A percentile compares a stretch with the other conserved stretches of the same genome.
Evolutionary conservation across 108 stramenopile genomes (phyloP).

Genomic region (Conticribra weissflogii): DNA sequence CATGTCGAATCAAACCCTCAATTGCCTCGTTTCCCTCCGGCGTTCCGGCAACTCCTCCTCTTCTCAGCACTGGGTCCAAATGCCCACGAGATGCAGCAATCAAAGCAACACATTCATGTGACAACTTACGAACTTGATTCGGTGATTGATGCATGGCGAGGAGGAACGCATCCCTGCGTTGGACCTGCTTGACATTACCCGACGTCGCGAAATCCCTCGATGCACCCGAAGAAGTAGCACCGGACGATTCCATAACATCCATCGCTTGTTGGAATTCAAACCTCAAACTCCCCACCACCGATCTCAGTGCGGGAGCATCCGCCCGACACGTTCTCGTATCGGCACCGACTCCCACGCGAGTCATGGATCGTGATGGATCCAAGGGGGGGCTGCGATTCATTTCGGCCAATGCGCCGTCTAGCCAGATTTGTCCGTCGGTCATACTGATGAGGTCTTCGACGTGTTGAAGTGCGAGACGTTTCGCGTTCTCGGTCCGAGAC

Average conservation of each 20-base stretch:
- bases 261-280: slow-evolving; percentile 82
- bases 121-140: slow-evolving; percentile 55
- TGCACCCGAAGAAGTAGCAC: slow-evolving; percentile 4
- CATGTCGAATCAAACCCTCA: slow-evolving; percentile 56
- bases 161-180: slow-evolving; percentile 63
- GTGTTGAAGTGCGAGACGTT: slow-evolving; percentile 80
- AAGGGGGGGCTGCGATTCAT: slow-evolving; percentile 72
- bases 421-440: slow-evolving; percentile 91
- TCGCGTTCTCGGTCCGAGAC: slow-evolving; percentile 59
- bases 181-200: slow-evolving; percentile 60
- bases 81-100: slow-evolving; percentile 80
- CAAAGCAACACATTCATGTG: slow-evolving; percentile 69
- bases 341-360: slow-evolving; percentile 87
- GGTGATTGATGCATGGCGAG: slow-evolving; percentile 87
- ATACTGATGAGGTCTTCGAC: slow-evolving; percentile 91
- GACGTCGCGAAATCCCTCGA: slow-evolving; percentile 17
- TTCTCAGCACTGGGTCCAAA: slow-evolving; percentile 60
- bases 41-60: slow-evolving; percentile 66
- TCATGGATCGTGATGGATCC: slow-evolving; percentile 84
- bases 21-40: slow-evolving; percentile 55
- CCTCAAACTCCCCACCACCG: slow-evolving; percentile 78
- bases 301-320: slow-evolving; percentile 84
- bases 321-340: slow-evolving; percentile 83
- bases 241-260: slow-evolving; percentile 58
- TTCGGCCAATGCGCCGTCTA: slow-evolving; percentile 58